phyloP scores from a whole-genome alignment of 768 basidiomycete species.

The Hygrocybe coccinea region DNA sequence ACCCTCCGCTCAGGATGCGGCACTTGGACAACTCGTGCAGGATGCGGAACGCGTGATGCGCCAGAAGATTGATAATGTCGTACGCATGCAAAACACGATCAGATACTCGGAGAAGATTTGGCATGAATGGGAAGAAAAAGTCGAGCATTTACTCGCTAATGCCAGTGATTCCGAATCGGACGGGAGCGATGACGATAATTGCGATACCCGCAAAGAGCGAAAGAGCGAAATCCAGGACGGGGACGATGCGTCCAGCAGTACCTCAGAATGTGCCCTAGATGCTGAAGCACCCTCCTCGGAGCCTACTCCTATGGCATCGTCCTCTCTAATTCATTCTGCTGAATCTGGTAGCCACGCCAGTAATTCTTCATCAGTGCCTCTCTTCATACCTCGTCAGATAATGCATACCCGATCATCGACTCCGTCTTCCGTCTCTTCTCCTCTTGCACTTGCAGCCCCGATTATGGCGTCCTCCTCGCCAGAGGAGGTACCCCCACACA shows the following conservation, averaged over 20 bases:
- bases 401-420: constrained; percentile 80
- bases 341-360: constrained; percentile 18
- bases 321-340: constrained; percentile 40
- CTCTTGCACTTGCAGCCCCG: constrained; percentile 78
- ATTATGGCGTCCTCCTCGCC: constrained; percentile 65
- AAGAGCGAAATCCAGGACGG: constrained; percentile 39
- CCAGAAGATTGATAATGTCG: constrained; percentile 91
- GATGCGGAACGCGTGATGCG: constrained; percentile 88
- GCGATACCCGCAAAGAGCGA: constrained; percentile 24
- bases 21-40: constrained; percentile 73
- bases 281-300: constrained; percentile 44
- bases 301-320: constrained; percentile 66
- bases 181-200: constrained; percentile 37
- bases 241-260: constrained; percentile 48
- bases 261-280: constrained; percentile 58
- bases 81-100: constrained; percentile 95
- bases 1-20: constrained; percentile 80
- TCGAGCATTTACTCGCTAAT: constrained; percentile 60
- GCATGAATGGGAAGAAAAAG: constrained; percentile 92
- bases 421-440: constrained; percentile 83
- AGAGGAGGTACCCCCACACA: constrained; percentile 58
- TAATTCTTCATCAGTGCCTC: constrained; percentile 21
- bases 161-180: constrained; percentile 36
- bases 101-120: constrained; percentile 95
- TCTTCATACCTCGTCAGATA: constrained; percentile 38